Evolutionary conservation across 305 asterid species (phyloP).

Genomic region (Fraxinus greggii): DNA sequence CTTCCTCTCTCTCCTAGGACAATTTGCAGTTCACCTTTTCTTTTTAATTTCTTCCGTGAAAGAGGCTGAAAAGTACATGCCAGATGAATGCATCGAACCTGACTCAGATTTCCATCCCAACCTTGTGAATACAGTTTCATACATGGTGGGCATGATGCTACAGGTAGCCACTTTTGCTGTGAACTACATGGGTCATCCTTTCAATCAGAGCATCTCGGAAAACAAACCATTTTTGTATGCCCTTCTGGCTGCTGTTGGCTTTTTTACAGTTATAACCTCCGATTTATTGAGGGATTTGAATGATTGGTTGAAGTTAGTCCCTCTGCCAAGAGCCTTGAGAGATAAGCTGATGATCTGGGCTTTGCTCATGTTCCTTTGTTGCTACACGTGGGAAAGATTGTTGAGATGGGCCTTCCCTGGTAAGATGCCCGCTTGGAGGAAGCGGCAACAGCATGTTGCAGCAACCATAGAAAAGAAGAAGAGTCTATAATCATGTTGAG

Average conservation of each 20-base stretch:
- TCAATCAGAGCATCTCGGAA: conserved; percentile 88
- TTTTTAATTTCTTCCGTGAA: conserved; percentile 84
- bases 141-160: conserved; percentile 97
- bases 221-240: conserved; percentile 74
- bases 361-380: conserved; percentile 48
- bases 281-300: conserved; percentile 82
- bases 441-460: conserved; percentile 59
- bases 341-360: conserved; percentile 90
- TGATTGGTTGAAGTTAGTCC: conserved; percentile 81
- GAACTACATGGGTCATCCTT: conserved; percentile 98
- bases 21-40: conserved; percentile 72
- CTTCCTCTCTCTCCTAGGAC: conserved; percentile 89
- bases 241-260: conserved; percentile 67
- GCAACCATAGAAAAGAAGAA: conserved; percentile 64
- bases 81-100: conserved; percentile 94
- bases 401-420: conserved; percentile 97
- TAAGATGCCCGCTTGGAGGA: conserved; percentile 92
- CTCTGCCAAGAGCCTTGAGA: conserved; percentile 73
- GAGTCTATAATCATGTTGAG: conserved; percentile 26
- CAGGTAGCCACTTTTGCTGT: conserved; percentile 99
- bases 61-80: conserved; percentile 93
- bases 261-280: conserved; percentile 78
- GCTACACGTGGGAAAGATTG: conserved; percentile 82
- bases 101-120: conserved; percentile 91
- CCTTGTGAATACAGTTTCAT: conserved; percentile 92